Percentiles rank a stretch among this genome's conserved stretches.
Conservation (phyloP, 2,329 filamentous ascomycete genomes). For the Fusarium nodosum region DNA sequence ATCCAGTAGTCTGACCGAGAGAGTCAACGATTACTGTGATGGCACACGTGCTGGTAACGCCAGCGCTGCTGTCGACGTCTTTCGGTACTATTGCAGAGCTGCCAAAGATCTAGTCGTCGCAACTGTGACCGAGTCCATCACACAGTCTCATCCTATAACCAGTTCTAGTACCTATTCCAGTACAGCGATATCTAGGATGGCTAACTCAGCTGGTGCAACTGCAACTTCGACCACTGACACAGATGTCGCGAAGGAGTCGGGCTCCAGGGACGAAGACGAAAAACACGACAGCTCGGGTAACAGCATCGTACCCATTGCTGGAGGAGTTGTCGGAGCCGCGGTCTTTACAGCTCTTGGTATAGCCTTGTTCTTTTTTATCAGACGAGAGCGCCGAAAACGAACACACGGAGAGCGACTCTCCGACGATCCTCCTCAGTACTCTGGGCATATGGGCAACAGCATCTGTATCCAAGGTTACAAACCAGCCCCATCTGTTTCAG, state of each 20-base stretch:
- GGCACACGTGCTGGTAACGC: conserved; percentile 61
- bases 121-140: conserved; percentile 58
- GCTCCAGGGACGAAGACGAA: neutral
- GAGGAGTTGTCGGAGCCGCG: conserved; percentile 50
- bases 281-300: conserved; percentile 28
- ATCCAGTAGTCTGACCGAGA: conserved; percentile 60
- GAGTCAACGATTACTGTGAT: conserved; percentile 61
- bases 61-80: conserved; percentile 61
- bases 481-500: conserved; percentile 32
- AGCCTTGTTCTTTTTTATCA: conserved; percentile 56
- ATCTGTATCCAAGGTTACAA: conserved; percentile 23
- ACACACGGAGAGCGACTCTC: conserved; percentile 43
- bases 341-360: conserved; percentile 48
- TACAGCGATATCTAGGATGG: conserved; percentile 30
- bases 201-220: conserved; percentile 28
- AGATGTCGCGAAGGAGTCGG: neutral
- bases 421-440: conserved; percentile 39
- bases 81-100: conserved; percentile 65
- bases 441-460: conserved; percentile 50
- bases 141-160: conserved; percentile 32
- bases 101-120: conserved; percentile 59
- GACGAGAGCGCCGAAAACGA: conserved; percentile 52
- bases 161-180: conserved; percentile 29
- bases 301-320: conserved; percentile 54
- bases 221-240: conserved; percentile 1